phyloP scores from a whole-genome alignment of 805 yeast species.

The Ogataea polymorpha region DNA sequence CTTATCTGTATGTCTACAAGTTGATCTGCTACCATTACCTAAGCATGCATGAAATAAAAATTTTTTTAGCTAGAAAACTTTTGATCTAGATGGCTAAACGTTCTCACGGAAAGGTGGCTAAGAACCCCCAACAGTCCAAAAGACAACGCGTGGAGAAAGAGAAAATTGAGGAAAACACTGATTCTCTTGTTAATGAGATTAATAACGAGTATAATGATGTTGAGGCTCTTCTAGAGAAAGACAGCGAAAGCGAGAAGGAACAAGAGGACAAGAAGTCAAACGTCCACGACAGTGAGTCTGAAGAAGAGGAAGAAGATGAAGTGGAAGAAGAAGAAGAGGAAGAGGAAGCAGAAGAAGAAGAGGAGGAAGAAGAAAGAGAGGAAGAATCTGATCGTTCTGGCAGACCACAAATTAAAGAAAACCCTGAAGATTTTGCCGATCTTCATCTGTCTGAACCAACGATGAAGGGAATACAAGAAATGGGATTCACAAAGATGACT shows the following conservation, averaged over 20 bases:
- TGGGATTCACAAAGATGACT: slow-evolving; percentile 94
- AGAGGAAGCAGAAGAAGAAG: slow-evolving; percentile 22
- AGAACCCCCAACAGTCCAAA: slow-evolving; percentile 8
- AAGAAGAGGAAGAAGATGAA: slow-evolving; percentile 31
- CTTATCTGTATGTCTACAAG: neutral
- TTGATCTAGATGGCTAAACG: slow-evolving; percentile 13
- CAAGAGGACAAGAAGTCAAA: slow-evolving; percentile 28
- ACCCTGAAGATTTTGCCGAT: slow-evolving; percentile 39
- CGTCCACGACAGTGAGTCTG: slow-evolving; percentile 12
- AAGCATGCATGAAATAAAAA: slow-evolving; percentile 7
- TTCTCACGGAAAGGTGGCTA: slow-evolving; percentile 3
- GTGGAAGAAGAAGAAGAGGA: slow-evolving; percentile 11
- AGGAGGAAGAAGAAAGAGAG: slow-evolving; percentile 21
- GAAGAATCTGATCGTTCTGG: slow-evolving; percentile 23
- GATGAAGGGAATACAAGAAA: slow-evolving; percentile 69
- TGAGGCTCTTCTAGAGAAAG: slow-evolving; percentile 40
- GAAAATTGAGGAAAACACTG: slow-evolving; percentile 32
- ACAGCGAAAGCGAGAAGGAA: slow-evolving; percentile 13
- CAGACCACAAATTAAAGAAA: slow-evolving; percentile 28
- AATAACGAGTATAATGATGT: slow-evolving; percentile 59
- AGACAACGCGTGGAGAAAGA: slow-evolving; percentile 13
- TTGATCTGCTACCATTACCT: slow-evolving; percentile 7
- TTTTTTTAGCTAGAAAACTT: slow-evolving; percentile 8
- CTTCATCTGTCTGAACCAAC: slow-evolving; percentile 80
- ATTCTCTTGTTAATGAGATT: slow-evolving; percentile 48